Percentiles rank a stretch among this genome's conserved stretches.
Conservation (phyloP, 2,329 filamentous ascomycete genomes). For the Cryphonectria naterciae region DNA sequence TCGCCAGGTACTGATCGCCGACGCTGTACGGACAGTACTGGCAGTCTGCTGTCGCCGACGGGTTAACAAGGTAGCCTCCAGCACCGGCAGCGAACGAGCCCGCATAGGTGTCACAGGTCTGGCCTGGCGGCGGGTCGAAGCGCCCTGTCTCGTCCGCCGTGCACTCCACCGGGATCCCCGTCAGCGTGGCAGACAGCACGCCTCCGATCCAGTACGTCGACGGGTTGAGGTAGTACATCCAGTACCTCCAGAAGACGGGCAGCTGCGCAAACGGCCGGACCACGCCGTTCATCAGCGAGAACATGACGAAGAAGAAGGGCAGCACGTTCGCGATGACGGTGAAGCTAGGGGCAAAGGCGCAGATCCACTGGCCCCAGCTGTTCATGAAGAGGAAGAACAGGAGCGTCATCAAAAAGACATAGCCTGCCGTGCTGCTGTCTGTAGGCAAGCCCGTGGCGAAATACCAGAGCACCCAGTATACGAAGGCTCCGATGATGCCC, state of each 20-base stretch:
- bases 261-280: slow-evolving; percentile 69
- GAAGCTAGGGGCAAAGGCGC: slow-evolving; percentile 79
- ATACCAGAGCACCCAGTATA: slow-evolving; percentile 73
- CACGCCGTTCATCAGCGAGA: slow-evolving; percentile 72
- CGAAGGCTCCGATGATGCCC: slow-evolving; percentile 63
- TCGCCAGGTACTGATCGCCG: slow-evolving; percentile 28
- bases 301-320: slow-evolving; percentile 81
- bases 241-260: slow-evolving; percentile 73
- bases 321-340: slow-evolving; percentile 73
- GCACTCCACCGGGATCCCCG: slow-evolving; percentile 10
- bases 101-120: slow-evolving; percentile 65
- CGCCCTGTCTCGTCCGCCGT: slow-evolving; percentile 21
- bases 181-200: slow-evolving; percentile 65
- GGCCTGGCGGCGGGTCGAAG: slow-evolving; percentile 61
- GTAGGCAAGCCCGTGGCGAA: slow-evolving; percentile 72
- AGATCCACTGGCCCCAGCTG: slow-evolving; percentile 84
- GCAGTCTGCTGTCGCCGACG: slow-evolving; percentile 63
- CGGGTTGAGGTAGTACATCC: slow-evolving; percentile 72
- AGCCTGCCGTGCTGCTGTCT: slow-evolving; percentile 41
- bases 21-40: slow-evolving; percentile 63
- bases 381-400: slow-evolving; percentile 78
- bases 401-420: slow-evolving; percentile 61
- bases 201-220: slow-evolving; percentile 74
- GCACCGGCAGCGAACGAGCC: slow-evolving; percentile 53
- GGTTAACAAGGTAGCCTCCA: slow-evolving; percentile 65